Evolutionary conservation across 2,329 filamentous ascomycete genomes (phyloP).

Genomic region (Exophiala aquamarina): DNA sequence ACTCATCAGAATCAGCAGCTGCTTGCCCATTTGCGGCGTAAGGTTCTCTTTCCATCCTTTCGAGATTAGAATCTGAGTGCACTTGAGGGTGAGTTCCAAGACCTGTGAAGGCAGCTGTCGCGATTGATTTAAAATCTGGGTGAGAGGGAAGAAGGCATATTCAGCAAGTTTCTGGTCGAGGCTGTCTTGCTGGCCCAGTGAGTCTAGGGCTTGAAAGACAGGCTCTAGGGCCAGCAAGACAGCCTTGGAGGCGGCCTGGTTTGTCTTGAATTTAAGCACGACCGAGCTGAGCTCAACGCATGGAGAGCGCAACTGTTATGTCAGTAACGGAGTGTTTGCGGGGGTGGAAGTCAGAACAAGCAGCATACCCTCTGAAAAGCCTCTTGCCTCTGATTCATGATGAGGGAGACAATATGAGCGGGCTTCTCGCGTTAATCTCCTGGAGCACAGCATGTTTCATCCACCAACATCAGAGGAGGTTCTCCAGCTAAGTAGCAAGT

Average conservation of each 20-base stretch:
- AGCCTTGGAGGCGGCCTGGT: constrained; percentile 44
- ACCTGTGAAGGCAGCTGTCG: constrained; percentile 66
- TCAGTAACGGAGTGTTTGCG: constrained; percentile 21
- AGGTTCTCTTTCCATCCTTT: constrained; percentile 77
- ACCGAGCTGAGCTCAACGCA: constrained; percentile 60
- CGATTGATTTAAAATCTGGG: constrained; percentile 77
- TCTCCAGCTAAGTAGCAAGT: too few relatives aligned
- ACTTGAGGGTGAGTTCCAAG: constrained; percentile 74
- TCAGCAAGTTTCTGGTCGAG: constrained; percentile 84
- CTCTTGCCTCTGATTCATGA: constrained; percentile 41
- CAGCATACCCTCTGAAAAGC: constrained; percentile 40
- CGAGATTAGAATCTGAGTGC: constrained; percentile 69
- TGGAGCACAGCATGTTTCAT: too few relatives aligned
- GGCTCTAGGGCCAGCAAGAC: constrained; percentile 50
- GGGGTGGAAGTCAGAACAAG: neutral
- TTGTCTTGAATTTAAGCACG: constrained; percentile 51
- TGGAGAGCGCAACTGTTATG: constrained; percentile 53
- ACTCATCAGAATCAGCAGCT: constrained; percentile 80
- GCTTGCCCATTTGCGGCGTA: constrained; percentile 70
- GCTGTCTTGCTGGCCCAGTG: constrained; percentile 40
- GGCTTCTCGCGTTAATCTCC: neutral
- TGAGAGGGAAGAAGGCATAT: constrained; percentile 92
- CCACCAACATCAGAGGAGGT: too few relatives aligned
- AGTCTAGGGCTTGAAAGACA: constrained; percentile 40
- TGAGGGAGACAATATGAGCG: neutral